Conservation (phyloP, 1,139 yeast genomes). For the Nakaseomyces glabratus region DNA sequence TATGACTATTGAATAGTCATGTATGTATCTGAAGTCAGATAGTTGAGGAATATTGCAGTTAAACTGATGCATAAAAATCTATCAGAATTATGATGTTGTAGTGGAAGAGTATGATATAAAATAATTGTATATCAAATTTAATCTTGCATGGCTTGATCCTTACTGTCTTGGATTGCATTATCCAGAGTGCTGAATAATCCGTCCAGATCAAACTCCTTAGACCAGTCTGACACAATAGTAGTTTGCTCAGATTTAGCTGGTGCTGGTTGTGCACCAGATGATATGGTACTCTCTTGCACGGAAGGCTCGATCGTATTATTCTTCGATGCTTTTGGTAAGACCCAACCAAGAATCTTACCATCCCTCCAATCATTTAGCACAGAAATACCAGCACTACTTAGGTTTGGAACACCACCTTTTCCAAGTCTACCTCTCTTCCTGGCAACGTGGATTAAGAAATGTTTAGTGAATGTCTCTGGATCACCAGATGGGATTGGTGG, state of each 20-base stretch:
- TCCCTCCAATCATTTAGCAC: conserved; percentile 96
- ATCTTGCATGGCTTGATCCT: conserved; percentile 17
- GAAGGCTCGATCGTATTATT: conserved; percentile 27
- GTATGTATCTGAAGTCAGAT: too few species aligned
- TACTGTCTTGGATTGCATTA: conserved; percentile 21
- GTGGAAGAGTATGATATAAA: conserved; percentile 4
- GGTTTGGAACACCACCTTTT: conserved; percentile 86
- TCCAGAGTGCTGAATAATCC: conserved; percentile 48
- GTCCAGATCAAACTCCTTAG: conserved; percentile 87
- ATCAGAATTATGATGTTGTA: conserved; percentile 1
- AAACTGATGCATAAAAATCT: neutral
- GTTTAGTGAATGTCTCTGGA: conserved; percentile 64
- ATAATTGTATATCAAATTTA: conserved; percentile 4
- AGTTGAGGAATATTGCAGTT: conserved; percentile 1
- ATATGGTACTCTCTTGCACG: conserved; percentile 18
- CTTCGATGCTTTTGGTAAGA: conserved; percentile 63
- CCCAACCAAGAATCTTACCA: conserved; percentile 90
- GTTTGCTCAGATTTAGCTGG: conserved; percentile 56
- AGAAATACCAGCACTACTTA: conserved; percentile 73
- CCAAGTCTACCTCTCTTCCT: conserved; percentile 88
- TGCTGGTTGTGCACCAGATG: conserved; percentile 31
- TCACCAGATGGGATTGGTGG: conserved; percentile 68
- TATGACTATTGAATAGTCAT: too few species aligned
- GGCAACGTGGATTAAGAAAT: conserved; percentile 85
- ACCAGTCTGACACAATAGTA: conserved; percentile 81